A percentile compares a stretch with the other conserved stretches of the same genome.
These are phyloP conservation scores for Pleurotus tuoliensis DNA, from an alignment of 768 basidiomycete genomes.

Conservation along the genomic window DNA sequence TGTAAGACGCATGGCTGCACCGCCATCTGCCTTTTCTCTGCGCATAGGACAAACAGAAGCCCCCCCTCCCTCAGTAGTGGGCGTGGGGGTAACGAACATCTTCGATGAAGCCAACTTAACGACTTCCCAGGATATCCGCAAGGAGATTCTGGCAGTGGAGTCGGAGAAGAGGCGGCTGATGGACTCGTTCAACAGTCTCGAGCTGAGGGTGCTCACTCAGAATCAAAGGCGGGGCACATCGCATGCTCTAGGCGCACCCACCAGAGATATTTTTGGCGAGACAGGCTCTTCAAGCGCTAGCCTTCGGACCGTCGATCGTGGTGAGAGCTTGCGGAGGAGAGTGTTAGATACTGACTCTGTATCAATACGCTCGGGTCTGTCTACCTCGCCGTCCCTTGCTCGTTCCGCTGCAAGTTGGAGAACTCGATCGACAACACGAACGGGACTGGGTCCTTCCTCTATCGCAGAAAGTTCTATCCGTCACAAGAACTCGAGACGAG, in stretches of 20 bases:
- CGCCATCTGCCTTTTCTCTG: constrained; percentile 19
- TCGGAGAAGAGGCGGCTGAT: constrained; percentile 59
- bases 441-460: constrained; percentile 1
- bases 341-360: constrained; percentile 29
- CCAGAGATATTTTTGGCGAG: constrained; percentile 24
- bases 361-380: constrained; percentile 41
- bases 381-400: constrained; percentile 39
- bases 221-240: constrained; percentile 31
- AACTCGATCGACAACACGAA: not conserved
- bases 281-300: constrained; percentile 16
- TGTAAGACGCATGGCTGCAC: constrained; percentile 13
- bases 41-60: constrained; percentile 17
- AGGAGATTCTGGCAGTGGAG: constrained; percentile 59
- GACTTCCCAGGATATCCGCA: constrained; percentile 53
- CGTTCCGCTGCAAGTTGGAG: constrained; percentile 23
- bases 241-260: constrained; percentile 21
- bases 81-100: constrained; percentile 20
- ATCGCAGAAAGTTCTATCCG: constrained; percentile 28
- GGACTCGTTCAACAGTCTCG: constrained; percentile 66
- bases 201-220: constrained; percentile 52
- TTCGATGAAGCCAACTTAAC: constrained; percentile 53
- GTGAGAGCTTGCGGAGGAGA: constrained; percentile 13
- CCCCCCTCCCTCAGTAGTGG: constrained; percentile 13
- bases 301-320: constrained; percentile 20
- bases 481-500: constrained; percentile 30